Evolutionary conservation across 108 stramenopile genomes (phyloP), one percentile per base, ranked within the genome.

Genomic region (Phaeodactylum tricornutum): DNA sequence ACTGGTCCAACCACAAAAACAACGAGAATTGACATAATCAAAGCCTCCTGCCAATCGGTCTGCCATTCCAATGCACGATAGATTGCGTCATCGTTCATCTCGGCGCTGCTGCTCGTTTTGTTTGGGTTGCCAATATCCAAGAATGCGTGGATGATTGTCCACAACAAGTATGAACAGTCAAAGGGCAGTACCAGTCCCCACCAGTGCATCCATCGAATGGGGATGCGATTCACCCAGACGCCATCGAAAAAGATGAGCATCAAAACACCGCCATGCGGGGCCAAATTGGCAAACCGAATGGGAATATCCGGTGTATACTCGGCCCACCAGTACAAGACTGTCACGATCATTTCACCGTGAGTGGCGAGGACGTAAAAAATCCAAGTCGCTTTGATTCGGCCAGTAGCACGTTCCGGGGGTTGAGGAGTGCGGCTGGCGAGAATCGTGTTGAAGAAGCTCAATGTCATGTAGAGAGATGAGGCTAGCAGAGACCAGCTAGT

Each of bases 171-270:
- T 11, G 39, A 5, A 21, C 20, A 24, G 20, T 31, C 32, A 9
- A 52, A 9, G 2, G 50, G 34, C 2, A 52, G 22, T 2, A 31
- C 9, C 22, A 15, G 39, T 6, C 32, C 32, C 11, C 20, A 52
- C 34, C 34, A 52, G 5, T 38, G 34, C 32, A 52, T 34, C 50
- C 50, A 52, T 39, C 50, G 50, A 2, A 52, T 12, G 2, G 50
- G 50, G 39, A 52, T 52, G 2, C 34, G 21, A 52, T 52, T 40
- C 14, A 52, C 34, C 8, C n/a, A 12, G 23, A 52, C 36, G 2
- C 32, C 36, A 52, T 52, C 50, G 16, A 40, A 4, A 15, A 37
- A 6, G 28, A 52, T 7, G 2, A 22, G 6, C 28, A 48, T 14
- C 2, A 31, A 22, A 29, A 48, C 17, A 6, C n/a, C 29, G 19